phyloP scores from a whole-genome alignment of 352 stramenopile species.

The Sclerospora graminicola region DNA sequence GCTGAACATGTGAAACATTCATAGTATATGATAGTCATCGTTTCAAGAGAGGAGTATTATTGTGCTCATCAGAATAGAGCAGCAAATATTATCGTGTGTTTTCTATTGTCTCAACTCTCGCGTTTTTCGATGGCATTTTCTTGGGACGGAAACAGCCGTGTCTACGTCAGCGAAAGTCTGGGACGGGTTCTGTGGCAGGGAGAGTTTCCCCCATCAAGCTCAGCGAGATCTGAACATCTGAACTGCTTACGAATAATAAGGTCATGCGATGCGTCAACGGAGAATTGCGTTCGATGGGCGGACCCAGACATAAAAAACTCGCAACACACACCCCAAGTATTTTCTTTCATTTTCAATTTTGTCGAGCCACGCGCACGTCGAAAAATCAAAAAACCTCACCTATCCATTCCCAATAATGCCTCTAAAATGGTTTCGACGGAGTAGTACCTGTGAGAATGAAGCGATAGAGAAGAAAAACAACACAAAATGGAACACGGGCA shows the following conservation, averaged over 20 bases:
- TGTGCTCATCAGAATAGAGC: too few species aligned
- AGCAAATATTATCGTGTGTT: neutral
- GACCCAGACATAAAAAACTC: conserved; percentile 1
- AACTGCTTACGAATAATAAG: conserved; percentile 17
- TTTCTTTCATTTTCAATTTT: conserved; percentile 7
- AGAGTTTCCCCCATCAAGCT: neutral
- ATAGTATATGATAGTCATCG: too few species aligned
- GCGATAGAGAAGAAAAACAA: conserved; percentile 5
- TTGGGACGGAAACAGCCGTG: conserved; percentile 11
- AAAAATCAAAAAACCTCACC: neutral
- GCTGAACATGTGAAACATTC: too few species aligned
- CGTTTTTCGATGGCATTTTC: neutral
- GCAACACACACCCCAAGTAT: conserved; percentile 12
- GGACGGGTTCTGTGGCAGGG: conserved; percentile 5
- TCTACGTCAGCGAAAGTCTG: conserved; percentile 10
- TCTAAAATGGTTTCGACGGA: conserved; percentile 19
- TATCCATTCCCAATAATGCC: conserved; percentile 2
- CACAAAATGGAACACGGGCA: conserved; percentile 4
- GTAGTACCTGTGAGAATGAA: conserved; percentile 7
- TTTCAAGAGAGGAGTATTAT: too few species aligned
- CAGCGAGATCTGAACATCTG: neutral
- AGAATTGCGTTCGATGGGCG: conserved; percentile 10
- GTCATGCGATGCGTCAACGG: conserved; percentile 1
- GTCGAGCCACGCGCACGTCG: neutral
- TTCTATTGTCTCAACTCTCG: neutral